Evolutionary conservation across 257 asterid species (phyloP).

Genomic region (Agastache rugosa): DNA sequence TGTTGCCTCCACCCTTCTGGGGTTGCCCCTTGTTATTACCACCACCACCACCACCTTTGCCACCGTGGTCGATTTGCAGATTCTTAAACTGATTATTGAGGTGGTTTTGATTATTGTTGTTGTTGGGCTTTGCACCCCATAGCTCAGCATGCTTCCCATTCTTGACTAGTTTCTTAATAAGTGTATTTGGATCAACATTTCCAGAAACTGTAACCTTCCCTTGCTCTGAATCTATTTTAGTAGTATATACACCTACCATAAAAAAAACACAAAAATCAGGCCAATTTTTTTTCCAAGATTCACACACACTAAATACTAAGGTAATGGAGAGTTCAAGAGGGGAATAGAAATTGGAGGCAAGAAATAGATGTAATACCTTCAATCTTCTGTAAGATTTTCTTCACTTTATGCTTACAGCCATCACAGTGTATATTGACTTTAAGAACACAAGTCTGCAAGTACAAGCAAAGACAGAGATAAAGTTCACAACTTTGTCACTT

Average conservation of each 20-base stretch:
- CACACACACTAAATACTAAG: neutral
- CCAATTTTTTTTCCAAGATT: neutral
- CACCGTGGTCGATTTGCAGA: conserved; percentile 62
- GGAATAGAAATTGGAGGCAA: no score
- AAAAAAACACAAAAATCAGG: conserved; percentile 8
- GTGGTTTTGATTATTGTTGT: conserved; percentile 53
- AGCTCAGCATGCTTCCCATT: conserved; percentile 89
- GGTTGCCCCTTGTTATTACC: conserved; percentile 52
- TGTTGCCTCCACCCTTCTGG: conserved; percentile 39
- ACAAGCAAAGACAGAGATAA: conserved; percentile 68
- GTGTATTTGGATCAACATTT: conserved; percentile 71
- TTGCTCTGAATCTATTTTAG: conserved; percentile 75
- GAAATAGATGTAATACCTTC: conserved; percentile 69
- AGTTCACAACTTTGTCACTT: conserved; percentile 47
- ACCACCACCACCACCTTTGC: conserved; percentile 54
- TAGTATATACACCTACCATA: conserved; percentile 73
- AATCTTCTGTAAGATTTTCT: conserved; percentile 97
- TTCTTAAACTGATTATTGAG: conserved; percentile 72
- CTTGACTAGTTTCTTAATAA: conserved; percentile 86
- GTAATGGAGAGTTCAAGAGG: neutral
- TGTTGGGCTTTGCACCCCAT: conserved; percentile 81
- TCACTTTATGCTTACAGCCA: conserved; percentile 92
- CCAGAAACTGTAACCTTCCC: conserved; percentile 94
- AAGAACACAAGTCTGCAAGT: conserved; percentile 94
- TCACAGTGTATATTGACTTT: conserved; percentile 98